Evolutionary conservation across 176 grass and related monocot species (phyloP).

Genomic region (Pharus latifolius): DNA sequence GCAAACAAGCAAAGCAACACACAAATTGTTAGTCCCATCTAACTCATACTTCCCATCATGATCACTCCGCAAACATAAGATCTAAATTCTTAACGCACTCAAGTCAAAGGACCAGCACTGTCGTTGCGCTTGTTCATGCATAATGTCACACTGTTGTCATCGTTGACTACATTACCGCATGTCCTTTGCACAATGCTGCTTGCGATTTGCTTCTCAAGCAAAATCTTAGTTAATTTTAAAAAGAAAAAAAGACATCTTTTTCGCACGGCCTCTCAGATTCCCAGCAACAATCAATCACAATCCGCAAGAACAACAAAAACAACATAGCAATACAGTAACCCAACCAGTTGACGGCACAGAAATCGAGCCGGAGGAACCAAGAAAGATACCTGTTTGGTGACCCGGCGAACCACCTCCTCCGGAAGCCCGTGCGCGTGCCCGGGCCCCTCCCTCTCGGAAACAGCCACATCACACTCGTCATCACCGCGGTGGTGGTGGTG

Average conservation of each 20-base stretch:
- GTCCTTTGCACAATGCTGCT: neutral
- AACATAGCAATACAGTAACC: neutral
- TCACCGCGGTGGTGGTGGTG: conserved; percentile 22
- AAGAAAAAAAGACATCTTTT: conserved; percentile 2
- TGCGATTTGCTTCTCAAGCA: neutral
- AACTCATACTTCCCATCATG: too few relatives aligned
- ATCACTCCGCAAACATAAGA: too few relatives aligned
- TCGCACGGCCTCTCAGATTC: neutral
- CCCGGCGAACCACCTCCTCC: conserved; percentile 51
- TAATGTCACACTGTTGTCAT: too few relatives aligned
- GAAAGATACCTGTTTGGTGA: conserved; percentile 72
- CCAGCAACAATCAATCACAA: neutral
- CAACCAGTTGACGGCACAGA: neutral
- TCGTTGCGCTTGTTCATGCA: too few relatives aligned
- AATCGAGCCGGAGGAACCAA: neutral
- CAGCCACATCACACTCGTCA: conserved; percentile 44
- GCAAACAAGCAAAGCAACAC: neutral
- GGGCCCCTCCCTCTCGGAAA: conserved; percentile 10
- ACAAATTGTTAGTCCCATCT: too few relatives aligned
- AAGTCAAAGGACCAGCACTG: too few relatives aligned
- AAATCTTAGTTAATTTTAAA: neutral
- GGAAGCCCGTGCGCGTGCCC: conserved; percentile 23
- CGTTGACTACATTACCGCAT: neutral
- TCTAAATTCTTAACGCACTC: too few relatives aligned
- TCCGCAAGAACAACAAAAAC: neutral